phyloP scores from a whole-genome alignment of 345 rosid genomes.

The Syzygium oleosum region DNA sequence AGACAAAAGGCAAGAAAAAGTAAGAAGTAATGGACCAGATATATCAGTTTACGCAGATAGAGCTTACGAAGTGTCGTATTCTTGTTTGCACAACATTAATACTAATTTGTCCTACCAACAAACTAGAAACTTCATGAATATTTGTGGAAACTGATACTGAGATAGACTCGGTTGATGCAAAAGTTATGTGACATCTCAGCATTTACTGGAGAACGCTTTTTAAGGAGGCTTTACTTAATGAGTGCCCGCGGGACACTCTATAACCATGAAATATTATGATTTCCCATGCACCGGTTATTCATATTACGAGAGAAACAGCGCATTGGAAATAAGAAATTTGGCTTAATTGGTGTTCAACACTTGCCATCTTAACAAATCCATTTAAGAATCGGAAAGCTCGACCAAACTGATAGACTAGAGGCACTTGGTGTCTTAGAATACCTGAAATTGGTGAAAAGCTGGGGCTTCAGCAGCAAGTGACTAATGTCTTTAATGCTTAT shows the following conservation, averaged over 20 bases:
- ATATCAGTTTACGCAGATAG: neutral
- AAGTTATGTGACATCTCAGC: neutral
- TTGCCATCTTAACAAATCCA: neutral
- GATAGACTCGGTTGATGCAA: neutral
- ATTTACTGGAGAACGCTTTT: neutral
- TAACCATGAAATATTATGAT: neutral
- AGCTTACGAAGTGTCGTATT: neutral
- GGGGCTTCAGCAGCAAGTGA: conserved; percentile 65
- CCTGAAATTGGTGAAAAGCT: conserved; percentile 83
- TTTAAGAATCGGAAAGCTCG: neutral
- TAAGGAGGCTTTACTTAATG: neutral
- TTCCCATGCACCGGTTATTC: neutral
- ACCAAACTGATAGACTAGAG: neutral
- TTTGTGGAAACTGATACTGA: neutral
- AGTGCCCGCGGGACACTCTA: neutral
- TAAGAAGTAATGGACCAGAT: neutral
- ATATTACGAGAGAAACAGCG: neutral
- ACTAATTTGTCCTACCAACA: neutral
- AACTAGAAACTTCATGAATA: neutral
- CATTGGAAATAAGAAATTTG: neutral
- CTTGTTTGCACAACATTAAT: neutral
- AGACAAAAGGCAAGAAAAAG: neutral
- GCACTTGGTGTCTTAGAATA: conserved; percentile 3
- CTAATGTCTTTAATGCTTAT: conserved; percentile 56
- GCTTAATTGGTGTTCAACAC: neutral